Evolutionary conservation across 2,329 filamentous ascomycete genomes (phyloP), one percentile per base, ranked within the genome.

Genomic region (Claviceps quebecensis): DNA sequence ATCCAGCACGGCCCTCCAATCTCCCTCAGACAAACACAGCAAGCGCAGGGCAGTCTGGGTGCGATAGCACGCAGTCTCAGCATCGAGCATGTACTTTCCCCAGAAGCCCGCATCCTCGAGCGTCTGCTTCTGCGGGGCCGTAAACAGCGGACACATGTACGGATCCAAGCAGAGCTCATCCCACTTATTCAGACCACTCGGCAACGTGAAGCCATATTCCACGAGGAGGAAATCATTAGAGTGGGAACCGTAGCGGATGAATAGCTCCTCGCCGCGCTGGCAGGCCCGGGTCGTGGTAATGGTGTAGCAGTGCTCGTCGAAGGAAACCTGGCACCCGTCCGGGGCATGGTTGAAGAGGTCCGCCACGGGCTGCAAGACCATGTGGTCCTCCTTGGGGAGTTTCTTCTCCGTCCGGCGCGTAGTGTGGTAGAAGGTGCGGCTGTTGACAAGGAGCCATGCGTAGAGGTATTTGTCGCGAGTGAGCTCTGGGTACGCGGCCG

Each of bases 351-450:
- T 89, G 70, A 88, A 83, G 51, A 86, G 78, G 63, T 89, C 85
- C 1, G 83, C 80, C 38, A 86, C 81, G 0, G 85, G 85, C 63
- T 82, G 83, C 57, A 87, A 73, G 9, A 78, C 78, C 71, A 87
- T 78, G 59, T 78, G 78, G 58, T 86, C 83, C 57, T 76, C 64
- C 59, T 66, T 60, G 57, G 65, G 56, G 23, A 69, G 63, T 55
- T 64, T 58, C 61, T 72, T 58, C 60, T 72, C 66, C 54, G 75
- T 72, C 39, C 65, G 65, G 2, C 72, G 62, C 41, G 69, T 71
- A 34, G 69, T 64, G 63, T 77, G 77, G 65, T 81, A 82, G 58
- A 83, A 83, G 0, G 76, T 79, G 54, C 79, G 73, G 16, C 78
- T 81, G 63, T 81, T 82, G 55, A 81, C 73, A 11, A 83, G 67